A percentile compares a stretch with the other conserved stretches of the same genome.
These are phyloP conservation scores for Alternaria atra DNA, from an alignment of 2,329 filamentous ascomycete species.

Conservation along the genomic window DNA sequence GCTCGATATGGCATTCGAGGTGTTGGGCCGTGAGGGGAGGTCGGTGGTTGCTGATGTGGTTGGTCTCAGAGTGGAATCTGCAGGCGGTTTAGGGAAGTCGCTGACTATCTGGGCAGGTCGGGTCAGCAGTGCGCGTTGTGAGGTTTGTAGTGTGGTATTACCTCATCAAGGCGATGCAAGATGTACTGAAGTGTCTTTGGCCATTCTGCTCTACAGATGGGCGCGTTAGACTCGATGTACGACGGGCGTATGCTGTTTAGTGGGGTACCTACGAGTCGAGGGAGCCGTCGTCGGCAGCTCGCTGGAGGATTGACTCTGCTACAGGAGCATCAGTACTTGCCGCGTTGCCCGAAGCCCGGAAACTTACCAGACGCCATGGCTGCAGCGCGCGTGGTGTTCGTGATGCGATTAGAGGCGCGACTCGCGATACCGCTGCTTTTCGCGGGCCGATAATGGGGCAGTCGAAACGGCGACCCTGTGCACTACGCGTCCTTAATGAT, in stretches of 20 bases:
- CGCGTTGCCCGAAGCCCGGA: background rate
- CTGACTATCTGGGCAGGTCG: conserved; percentile 69
- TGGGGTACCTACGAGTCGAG: conserved; percentile 64
- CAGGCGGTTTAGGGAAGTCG: conserved; percentile 74
- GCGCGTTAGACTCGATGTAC: conserved; percentile 38
- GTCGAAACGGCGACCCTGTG: conserved; percentile 9
- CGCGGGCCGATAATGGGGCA: conserved; percentile 1
- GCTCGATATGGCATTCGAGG: conserved; percentile 35
- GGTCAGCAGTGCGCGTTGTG: background rate
- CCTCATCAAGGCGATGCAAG: conserved; percentile 73
- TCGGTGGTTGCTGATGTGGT: conserved; percentile 51
- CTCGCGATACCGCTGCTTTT: conserved; percentile 6
- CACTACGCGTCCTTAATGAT: conserved; percentile 1
- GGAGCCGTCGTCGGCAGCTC: conserved; percentile 65
- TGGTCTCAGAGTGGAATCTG: conserved; percentile 53
- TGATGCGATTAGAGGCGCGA: conserved; percentile 4
- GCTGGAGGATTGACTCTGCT: conserved; percentile 63
- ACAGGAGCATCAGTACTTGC: conserved; percentile 21
- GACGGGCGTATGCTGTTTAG: background rate
- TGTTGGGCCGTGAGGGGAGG: conserved; percentile 28
- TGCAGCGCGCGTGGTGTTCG: conserved; percentile 13
- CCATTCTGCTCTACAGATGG: conserved; percentile 70
- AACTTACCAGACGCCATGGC: conserved; percentile 33
- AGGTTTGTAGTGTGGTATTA: conserved; percentile 39
- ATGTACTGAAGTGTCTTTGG: conserved; percentile 71